Conservation (phyloP, 2,329 filamentous ascomycete genomes). For the Nigrospora sphaerica region DNA sequence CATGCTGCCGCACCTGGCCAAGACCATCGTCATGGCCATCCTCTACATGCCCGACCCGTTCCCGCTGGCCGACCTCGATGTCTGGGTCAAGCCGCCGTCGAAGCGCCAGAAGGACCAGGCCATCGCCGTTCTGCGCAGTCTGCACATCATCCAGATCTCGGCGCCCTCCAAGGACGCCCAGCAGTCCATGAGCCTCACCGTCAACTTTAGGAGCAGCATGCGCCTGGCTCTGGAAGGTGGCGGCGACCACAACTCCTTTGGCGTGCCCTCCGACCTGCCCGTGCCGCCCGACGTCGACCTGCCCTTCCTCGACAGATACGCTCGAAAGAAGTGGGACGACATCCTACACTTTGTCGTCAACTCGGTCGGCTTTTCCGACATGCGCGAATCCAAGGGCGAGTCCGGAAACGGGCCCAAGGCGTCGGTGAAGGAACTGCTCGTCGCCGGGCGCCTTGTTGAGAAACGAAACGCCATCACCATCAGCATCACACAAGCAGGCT, state of each 20-base stretch:
- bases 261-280: slow-evolving; percentile 67
- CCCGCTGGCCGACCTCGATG: slow-evolving; percentile 70
- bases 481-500: slow-evolving; percentile 85
- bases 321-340: slow-evolving; percentile 86
- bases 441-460: slow-evolving; percentile 75
- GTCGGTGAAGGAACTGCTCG: slow-evolving; percentile 77
- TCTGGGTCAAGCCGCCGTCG: slow-evolving; percentile 68
- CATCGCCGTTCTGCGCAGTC: slow-evolving; percentile 68
- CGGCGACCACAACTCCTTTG: slow-evolving; percentile 81
- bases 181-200: slow-evolving; percentile 68
- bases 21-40: slow-evolving; percentile 91
- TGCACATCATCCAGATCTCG: slow-evolving; percentile 77
- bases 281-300: slow-evolving; percentile 59
- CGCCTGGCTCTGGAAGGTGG: slow-evolving; percentile 83
- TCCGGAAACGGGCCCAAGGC: slow-evolving; percentile 51
- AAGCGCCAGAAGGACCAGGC: slow-evolving; percentile 74
- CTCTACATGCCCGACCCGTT: slow-evolving; percentile 84
- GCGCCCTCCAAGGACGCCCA: slow-evolving; percentile 53
- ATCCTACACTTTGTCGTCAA: slow-evolving; percentile 94
- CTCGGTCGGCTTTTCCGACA: slow-evolving; percentile 48
- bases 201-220: slow-evolving; percentile 77
- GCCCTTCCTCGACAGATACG: slow-evolving; percentile 74
- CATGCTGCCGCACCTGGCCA: slow-evolving; percentile 92
- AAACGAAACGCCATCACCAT: slow-evolving; percentile 36
- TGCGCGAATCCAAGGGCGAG: slow-evolving; percentile 34